Evolutionary conservation across 1,139 yeast species (phyloP).

Genomic region (Kodamaea suecica): DNA sequence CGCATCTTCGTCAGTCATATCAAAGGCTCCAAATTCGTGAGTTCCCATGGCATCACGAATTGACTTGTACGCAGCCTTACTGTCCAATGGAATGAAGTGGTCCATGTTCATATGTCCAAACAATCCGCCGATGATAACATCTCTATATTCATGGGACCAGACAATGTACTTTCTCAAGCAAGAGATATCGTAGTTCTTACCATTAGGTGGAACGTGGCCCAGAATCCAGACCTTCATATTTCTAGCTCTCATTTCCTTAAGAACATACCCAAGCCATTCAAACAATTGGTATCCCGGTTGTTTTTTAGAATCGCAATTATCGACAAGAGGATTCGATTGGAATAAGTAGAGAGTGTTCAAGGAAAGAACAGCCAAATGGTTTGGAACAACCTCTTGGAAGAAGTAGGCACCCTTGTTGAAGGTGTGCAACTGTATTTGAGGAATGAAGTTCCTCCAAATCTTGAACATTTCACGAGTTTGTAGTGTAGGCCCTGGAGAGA

Average conservation of each 20-base stretch:
- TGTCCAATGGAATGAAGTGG: constrained; percentile 76
- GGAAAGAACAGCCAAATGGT: constrained; percentile 70
- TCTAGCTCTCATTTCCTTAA: constrained; percentile 70
- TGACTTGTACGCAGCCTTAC: constrained; percentile 62
- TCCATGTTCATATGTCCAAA: constrained; percentile 90
- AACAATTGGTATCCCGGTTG: constrained; percentile 79
- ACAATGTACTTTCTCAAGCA: constrained; percentile 72
- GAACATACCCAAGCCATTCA: constrained; percentile 72
- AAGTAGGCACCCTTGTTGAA: constrained; percentile 75
- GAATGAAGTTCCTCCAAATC: constrained; percentile 74
- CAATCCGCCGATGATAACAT: constrained; percentile 75
- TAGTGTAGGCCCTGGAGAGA: constrained; percentile 79
- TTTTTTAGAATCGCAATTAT: constrained; percentile 65
- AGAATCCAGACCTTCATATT: constrained; percentile 81
- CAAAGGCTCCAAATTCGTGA: constrained; percentile 7
- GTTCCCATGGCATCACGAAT: constrained; percentile 19
- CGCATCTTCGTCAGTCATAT: constrained; percentile 13
- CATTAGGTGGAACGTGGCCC: constrained; percentile 87
- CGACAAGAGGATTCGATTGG: constrained; percentile 76
- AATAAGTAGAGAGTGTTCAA: constrained; percentile 75
- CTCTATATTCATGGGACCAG: constrained; percentile 81
- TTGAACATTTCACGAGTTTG: constrained; percentile 74
- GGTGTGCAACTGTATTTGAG: constrained; percentile 70
- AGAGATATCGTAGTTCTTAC: constrained; percentile 67
- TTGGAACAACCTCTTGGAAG: constrained; percentile 74